Conservation (phyloP, 495 filamentous ascomycete species). For the Talaromyces trachyspermus region DNA sequence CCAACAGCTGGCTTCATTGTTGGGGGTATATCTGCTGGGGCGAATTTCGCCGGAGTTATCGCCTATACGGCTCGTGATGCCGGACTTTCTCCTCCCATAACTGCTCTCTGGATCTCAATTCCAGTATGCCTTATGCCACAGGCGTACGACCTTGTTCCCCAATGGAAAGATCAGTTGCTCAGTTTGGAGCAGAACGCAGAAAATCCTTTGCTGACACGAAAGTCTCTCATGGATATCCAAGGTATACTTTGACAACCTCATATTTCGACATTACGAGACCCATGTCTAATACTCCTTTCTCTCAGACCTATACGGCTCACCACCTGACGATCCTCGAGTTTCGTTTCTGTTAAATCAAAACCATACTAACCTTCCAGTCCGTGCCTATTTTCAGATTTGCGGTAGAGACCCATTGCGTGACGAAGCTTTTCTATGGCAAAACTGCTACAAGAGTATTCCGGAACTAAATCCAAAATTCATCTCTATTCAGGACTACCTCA, state of each 20-base stretch:
- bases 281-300: too few relatives aligned
- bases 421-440: constrained; percentile 32
- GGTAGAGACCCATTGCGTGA: constrained; percentile 34
- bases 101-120: constrained; percentile 10
- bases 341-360: constrained; percentile 12
- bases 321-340: constrained; percentile 11
- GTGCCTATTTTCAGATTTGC: constrained; percentile 29
- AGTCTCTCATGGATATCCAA: too few relatives aligned
- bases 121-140: background rate
- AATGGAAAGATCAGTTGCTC: constrained; percentile 10
- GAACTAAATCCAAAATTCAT: constrained; percentile 25
- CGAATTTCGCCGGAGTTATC: constrained; percentile 15
- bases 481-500: constrained; percentile 38
- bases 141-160: background rate
- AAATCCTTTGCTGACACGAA: constrained; percentile 7
- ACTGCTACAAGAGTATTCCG: constrained; percentile 25
- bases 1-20: constrained; percentile 16
- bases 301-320: constrained; percentile 12
- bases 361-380: constrained; percentile 9
- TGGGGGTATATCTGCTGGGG: constrained; percentile 14
- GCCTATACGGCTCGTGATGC: constrained; percentile 11
- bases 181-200: constrained; percentile 14
- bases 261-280: too few relatives aligned
- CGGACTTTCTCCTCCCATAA: constrained; percentile 6
- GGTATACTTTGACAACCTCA: too few relatives aligned